phyloP scores from a whole-genome alignment of 306 rosid species.

The Vicia sativa region DNA sequence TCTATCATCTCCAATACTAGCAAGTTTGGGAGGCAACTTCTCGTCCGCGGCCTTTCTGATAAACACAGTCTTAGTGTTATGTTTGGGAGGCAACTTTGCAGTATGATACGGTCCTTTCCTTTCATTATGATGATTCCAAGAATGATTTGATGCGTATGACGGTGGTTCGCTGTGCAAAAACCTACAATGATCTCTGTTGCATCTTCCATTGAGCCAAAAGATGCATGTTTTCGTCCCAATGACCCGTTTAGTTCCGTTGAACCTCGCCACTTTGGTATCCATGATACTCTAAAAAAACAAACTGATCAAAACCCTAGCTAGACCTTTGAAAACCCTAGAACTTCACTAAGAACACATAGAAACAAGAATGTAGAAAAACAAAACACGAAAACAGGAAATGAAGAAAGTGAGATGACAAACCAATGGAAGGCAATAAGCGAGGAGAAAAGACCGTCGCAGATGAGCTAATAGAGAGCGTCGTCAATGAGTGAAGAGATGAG shows the following conservation, averaged over 20 bases:
- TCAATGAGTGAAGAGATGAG: too few relatives aligned
- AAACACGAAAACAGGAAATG: too few relatives aligned
- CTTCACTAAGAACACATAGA: too few relatives aligned
- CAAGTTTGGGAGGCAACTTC: not conserved
- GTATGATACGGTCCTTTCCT: not conserved
- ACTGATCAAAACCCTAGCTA: too few relatives aligned
- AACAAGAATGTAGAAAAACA: too few relatives aligned
- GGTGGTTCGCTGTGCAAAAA: slow-evolving; percentile 21
- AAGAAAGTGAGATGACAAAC: too few relatives aligned
- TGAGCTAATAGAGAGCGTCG: too few relatives aligned
- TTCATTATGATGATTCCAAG: not conserved
- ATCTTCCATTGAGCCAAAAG: slow-evolving; percentile 37
- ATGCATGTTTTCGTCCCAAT: slow-evolving; percentile 5
- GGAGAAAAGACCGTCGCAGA: too few relatives aligned
- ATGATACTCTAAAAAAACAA: not conserved
- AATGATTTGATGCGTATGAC: too few relatives aligned
- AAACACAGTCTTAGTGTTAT: not conserved
- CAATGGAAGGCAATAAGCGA: too few relatives aligned
- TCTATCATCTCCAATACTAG: not conserved
- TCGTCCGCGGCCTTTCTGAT: not conserved
- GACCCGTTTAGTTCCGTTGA: not conserved
- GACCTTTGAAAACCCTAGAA: too few relatives aligned
- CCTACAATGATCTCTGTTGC: slow-evolving; percentile 38
- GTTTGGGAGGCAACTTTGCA: not conserved
- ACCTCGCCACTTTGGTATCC: not conserved